phyloP scores from a whole-genome alignment of 2,329 filamentous ascomycete species.

The Claviceps purpurea region DNA sequence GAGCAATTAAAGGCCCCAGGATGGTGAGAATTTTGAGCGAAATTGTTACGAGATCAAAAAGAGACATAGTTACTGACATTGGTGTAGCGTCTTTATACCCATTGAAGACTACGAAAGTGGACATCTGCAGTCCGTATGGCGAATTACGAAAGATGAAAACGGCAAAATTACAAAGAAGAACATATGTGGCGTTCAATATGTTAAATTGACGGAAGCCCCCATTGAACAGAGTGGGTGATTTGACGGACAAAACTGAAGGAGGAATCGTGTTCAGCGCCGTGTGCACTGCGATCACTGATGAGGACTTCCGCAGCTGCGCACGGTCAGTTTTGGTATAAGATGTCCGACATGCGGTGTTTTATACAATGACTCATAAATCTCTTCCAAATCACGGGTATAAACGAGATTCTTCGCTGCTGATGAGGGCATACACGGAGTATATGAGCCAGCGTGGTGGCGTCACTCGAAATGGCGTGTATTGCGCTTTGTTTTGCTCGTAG shows the following conservation, averaged over 20 bases:
- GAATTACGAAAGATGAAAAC: conserved; percentile 56
- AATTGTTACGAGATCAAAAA: background rate
- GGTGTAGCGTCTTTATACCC: conserved; percentile 57
- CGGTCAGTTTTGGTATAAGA: too few species aligned
- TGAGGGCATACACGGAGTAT: too few species aligned
- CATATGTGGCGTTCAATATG: conserved; percentile 61
- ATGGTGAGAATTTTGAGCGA: conserved; percentile 25
- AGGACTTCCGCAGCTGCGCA: too few species aligned
- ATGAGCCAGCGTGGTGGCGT: too few species aligned
- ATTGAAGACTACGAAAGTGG: conserved; percentile 42
- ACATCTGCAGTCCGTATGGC: conserved; percentile 53
- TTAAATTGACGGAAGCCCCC: conserved; percentile 62
- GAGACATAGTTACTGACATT: conserved; percentile 7
- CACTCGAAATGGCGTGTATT: too few species aligned
- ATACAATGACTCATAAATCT: too few species aligned
- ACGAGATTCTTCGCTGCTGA: too few species aligned
- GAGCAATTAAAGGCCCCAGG: conserved; percentile 70
- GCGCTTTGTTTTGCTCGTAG: too few species aligned
- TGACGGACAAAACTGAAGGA: background rate
- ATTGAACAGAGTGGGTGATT: background rate
- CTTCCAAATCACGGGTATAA: too few species aligned
- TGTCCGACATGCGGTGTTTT: too few species aligned
- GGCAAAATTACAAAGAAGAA: conserved; percentile 48
- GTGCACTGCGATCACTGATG: background rate
- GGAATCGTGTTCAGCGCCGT: background rate